Evolutionary conservation across 495 filamentous ascomycete species (phyloP), one percentile per base, ranked within the genome.

Genomic region (Penicillium lividum): DNA sequence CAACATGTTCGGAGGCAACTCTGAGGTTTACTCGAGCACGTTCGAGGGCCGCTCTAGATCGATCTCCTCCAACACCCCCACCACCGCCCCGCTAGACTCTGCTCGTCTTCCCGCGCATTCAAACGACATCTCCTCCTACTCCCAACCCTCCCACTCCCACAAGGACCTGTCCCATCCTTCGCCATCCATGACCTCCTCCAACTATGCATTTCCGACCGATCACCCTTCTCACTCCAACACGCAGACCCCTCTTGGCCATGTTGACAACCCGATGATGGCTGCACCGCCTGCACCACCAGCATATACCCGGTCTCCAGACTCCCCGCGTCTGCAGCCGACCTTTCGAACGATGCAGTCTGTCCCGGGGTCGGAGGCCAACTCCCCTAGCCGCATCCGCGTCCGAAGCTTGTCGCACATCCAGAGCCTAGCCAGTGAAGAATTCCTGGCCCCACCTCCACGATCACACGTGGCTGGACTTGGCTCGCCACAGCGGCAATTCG

Each of bases 351-450:
- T 77, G 54, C 68, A 78, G 42, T 82, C 83, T 1, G 68, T 84
- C 0, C 68, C 69, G 11, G 80, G 79, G 13, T 86, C 81, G 13
- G 73, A 80, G 43, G 79, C 85, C 7, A 82, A 78, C 36, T 92
- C 89, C 4, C 89, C 90, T 27, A 84, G 80, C 53, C 87, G 87
- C 47, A 90, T 97, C 70, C 88, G 85, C 64, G 89, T 97, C 33
- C 86, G 89, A 58, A 89, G 92, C 71, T 78, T 97, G 22, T 86
- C 86, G 27, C 93, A 97, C 71, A 93, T 97, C 57, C 90, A 93
- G 68, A 91, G 88, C 65, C 89, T 97, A 56, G 91, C 90, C 40
- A 87, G 77, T 46, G 89, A 93, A 52, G 87, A 91, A 54, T 77
- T 86, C 50, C 70, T 88, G 65, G 84, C 75, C 47, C 80, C 72